Percentiles rank a stretch among this genome's conserved stretches.
Evolutionary conservation across 2,329 filamentous ascomycete species (phyloP).

Genomic region (Curvularia lunata): DNA sequence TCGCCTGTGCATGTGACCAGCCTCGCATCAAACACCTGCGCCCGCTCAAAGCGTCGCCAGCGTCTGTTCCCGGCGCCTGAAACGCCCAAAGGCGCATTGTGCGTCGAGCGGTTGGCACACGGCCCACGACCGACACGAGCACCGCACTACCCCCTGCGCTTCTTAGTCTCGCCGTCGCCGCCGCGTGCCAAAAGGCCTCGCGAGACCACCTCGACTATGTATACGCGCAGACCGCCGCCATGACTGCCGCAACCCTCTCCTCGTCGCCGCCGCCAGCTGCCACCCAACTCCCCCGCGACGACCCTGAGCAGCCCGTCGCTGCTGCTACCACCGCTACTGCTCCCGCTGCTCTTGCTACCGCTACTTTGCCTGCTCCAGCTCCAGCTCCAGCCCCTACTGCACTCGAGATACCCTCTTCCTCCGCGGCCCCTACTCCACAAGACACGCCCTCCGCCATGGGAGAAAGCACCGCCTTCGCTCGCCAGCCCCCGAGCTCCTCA

Average conservation of each 20-base stretch:
- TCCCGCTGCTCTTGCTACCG: slow-evolving; percentile 6
- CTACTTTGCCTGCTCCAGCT: too few relatives aligned
- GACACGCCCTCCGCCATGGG: slow-evolving; percentile 29
- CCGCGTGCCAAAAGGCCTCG: slow-evolving; percentile 15
- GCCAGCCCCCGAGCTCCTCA: slow-evolving; percentile 35
- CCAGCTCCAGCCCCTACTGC: slow-evolving; percentile 3
- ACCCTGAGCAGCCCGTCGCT: neutral
- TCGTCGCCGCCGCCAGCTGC: slow-evolving; percentile 24
- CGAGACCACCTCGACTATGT: slow-evolving; percentile 31
- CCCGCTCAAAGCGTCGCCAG: slow-evolving; percentile 31
- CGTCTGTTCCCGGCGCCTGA: slow-evolving; percentile 39
- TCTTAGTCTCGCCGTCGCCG: slow-evolving; percentile 21
- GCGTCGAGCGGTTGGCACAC: slow-evolving; percentile 34
- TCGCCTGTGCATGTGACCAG: slow-evolving; percentile 29
- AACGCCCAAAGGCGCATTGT: slow-evolving; percentile 44
- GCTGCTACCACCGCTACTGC: slow-evolving; percentile 6
- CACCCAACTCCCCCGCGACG: slow-evolving; percentile 16
- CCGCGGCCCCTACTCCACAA: neutral
- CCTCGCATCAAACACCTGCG: slow-evolving; percentile 31
- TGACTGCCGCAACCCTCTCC: slow-evolving; percentile 32
- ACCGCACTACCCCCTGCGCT: slow-evolving; percentile 24
- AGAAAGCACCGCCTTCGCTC: slow-evolving; percentile 29
- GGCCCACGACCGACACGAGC: slow-evolving; percentile 26
- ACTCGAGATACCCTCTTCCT: neutral
- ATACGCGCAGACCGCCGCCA: slow-evolving; percentile 36